A percentile compares a stretch with the other conserved stretches of the same genome.
Evolutionary conservation across 768 basidiomycete genomes (phyloP).

Genomic region (Boletellus ananiceps): DNA sequence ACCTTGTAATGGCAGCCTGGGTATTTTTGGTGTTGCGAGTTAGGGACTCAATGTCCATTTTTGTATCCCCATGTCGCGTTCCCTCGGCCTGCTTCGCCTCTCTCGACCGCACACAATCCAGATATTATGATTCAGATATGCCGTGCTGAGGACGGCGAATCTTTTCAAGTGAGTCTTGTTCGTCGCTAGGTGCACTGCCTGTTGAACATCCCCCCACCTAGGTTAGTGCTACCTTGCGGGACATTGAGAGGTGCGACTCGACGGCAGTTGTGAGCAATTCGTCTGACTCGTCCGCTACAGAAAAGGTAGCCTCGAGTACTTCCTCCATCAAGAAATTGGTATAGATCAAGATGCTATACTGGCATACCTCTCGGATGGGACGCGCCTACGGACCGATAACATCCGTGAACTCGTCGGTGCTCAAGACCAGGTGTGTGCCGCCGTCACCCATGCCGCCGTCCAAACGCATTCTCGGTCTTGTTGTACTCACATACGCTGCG

Average conservation of each 20-base stretch:
- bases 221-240: constrained; percentile 64
- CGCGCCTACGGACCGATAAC: constrained; percentile 65
- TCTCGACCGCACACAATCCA: constrained; percentile 7
- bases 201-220: constrained; percentile 4
- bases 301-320: constrained; percentile 61
- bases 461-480: background rate
- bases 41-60: constrained; percentile 20
- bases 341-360: constrained; percentile 65
- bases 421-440: constrained; percentile 60
- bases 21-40: background rate
- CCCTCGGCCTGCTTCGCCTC: constrained; percentile 2
- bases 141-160: constrained; percentile 59
- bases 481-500: constrained; percentile 10
- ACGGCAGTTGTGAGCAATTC: background rate
- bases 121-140: constrained; percentile 57
- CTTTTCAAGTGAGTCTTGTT: constrained; percentile 45
- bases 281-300: constrained; percentile 33
- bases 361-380: constrained; percentile 77
- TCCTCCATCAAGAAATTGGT: constrained; percentile 68
- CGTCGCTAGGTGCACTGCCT: background rate
- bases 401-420: constrained; percentile 70
- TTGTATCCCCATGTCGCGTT: constrained; percentile 17
- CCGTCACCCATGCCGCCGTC: background rate
- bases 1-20: too few species aligned
- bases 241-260: constrained; percentile 63